phyloP scores from a whole-genome alignment of 2,329 filamentous ascomycete genomes.

The Ceratocystis ficicola region DNA sequence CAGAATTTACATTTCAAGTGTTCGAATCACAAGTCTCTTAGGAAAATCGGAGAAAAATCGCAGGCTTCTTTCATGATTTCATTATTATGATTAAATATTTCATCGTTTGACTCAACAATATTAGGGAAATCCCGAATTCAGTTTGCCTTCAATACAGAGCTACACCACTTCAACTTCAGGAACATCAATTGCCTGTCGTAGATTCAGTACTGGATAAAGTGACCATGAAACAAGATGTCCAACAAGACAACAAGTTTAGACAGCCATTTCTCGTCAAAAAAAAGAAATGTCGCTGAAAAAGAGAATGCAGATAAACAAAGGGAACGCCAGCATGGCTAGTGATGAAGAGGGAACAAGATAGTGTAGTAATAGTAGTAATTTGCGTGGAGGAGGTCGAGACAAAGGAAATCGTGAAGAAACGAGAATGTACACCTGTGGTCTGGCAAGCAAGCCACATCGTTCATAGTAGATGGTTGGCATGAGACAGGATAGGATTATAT shows the following conservation, averaged over 20 bases:
- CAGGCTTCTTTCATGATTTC: slow-evolving; percentile 2
- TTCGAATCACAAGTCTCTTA: background rate
- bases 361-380: background rate
- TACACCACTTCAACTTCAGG: background rate
- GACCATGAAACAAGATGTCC: background rate
- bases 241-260: background rate
- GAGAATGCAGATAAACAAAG: background rate
- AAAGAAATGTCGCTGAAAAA: background rate
- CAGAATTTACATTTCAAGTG: too few relatives aligned
- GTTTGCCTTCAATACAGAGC: background rate
- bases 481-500: background rate
- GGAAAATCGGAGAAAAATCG: background rate
- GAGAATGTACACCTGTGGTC: background rate
- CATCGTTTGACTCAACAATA: slow-evolving; percentile 6
- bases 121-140: background rate
- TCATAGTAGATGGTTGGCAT: slow-evolving; percentile 5
- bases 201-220: background rate
- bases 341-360: background rate
- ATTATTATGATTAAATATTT: slow-evolving; percentile 10
- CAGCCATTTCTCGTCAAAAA: background rate
- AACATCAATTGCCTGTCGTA: background rate
- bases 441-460: background rate
- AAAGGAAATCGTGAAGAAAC: background rate
- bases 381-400: background rate
- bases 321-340: background rate